These are phyloP conservation scores for Saccharomycopsis sp. DNA, from an alignment of 805 yeast genomes.

Conservation along the genomic window DNA sequence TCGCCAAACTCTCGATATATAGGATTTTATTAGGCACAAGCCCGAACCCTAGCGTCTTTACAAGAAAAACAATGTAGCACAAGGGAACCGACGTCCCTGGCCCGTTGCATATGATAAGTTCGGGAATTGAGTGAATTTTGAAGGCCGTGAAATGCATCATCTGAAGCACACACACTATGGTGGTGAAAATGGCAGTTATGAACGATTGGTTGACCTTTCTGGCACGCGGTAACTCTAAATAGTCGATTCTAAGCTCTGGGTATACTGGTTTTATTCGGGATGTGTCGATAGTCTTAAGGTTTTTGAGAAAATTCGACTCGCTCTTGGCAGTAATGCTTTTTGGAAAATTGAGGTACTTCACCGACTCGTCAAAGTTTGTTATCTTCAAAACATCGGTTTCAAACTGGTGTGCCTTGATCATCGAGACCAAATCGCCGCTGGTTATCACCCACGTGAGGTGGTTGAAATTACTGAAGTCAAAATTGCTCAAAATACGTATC, in stretches of 20 bases:
- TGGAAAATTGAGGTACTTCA: not conserved
- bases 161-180: slow-evolving; percentile 32
- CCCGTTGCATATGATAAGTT: slow-evolving; percentile 57
- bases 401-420: slow-evolving; percentile 25
- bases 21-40: slow-evolving; percentile 49
- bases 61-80: slow-evolving; percentile 46
- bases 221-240: slow-evolving; percentile 45
- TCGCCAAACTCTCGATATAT: slow-evolving; percentile 81
- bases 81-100: slow-evolving; percentile 78
- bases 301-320: slow-evolving; percentile 18
- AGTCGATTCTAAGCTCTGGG: slow-evolving; percentile 19
- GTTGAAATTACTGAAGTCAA: slow-evolving; percentile 25
- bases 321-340: not conserved
- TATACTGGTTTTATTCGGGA: slow-evolving; percentile 20
- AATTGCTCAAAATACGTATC: slow-evolving; percentile 53
- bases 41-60: slow-evolving; percentile 38
- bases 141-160: slow-evolving; percentile 28
- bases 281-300: slow-evolving; percentile 28
- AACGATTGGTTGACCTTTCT: slow-evolving; percentile 53
- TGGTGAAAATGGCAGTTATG: slow-evolving; percentile 40
- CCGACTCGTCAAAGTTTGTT: slow-evolving; percentile 10
- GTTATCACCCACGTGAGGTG: slow-evolving; percentile 10
- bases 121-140: slow-evolving; percentile 28
- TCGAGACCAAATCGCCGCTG: slow-evolving; percentile 5
- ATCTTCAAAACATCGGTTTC: slow-evolving; percentile 22